A percentile compares a stretch with the other conserved stretches of the same genome.
These are phyloP conservation scores for Arthrobotrys megalospora DNA, from an alignment of 2,329 filamentous ascomycete genomes.

Conservation along the genomic window DNA sequence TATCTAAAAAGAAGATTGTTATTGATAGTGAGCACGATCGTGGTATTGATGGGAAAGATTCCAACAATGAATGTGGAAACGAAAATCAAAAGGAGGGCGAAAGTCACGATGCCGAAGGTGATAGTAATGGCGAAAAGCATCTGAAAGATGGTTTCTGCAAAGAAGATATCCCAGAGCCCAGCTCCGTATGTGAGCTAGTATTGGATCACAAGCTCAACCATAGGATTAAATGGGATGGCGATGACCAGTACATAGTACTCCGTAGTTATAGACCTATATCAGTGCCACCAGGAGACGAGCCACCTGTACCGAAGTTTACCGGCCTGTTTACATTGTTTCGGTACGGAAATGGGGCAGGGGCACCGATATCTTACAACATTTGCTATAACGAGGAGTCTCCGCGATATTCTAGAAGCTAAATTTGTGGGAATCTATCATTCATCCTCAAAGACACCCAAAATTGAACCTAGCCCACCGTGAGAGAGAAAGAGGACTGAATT, in stretches of 20 bases:
- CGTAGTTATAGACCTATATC: neutral
- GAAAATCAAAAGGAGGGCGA: neutral
- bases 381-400: neutral
- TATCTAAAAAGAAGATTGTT: neutral
- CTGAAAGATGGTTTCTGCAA: neutral
- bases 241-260: conserved; percentile 21
- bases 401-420: too few relatives aligned
- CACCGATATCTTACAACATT: neutral
- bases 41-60: neutral
- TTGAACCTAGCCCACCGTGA: too few relatives aligned
- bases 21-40: neutral
- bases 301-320: neutral
- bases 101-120: neutral
- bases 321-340: conserved; percentile 6
- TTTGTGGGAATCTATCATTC: too few relatives aligned
- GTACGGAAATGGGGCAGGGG: neutral
- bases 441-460: too few relatives aligned
- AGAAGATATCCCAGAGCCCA: conserved; percentile 5
- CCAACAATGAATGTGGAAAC: neutral
- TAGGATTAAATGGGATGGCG: neutral
- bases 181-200: conserved; percentile 2
- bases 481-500: too few relatives aligned
- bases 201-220: neutral
- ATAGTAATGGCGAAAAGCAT: neutral
- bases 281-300: neutral